Base-by-base conservation (phyloP, 805 yeast genomes). In the Candida multigemmis region DNA sequence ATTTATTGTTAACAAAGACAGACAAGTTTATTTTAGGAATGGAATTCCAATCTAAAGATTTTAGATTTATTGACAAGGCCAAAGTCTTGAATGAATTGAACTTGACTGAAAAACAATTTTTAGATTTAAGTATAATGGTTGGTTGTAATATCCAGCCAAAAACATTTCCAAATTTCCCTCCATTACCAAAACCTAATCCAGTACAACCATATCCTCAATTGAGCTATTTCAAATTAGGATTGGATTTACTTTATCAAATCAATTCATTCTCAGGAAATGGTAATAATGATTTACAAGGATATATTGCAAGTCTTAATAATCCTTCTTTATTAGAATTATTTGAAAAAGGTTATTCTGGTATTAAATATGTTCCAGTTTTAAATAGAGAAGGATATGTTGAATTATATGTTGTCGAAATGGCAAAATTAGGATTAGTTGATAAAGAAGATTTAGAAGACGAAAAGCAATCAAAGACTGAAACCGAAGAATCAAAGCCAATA, bases 131-230 rank as follows among this genome's bases (percentile, higher is more conserved):
- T 21, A 65, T 84, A 48, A 73, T 82, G 42, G 77, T 78, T 12
- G 96, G 96, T 3, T 80, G 84, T 46, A 74, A 70, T 20, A 58
- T 79, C 29, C 93, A 83, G 43, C 83, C 83, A 10, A 51, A 50
- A 17, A 68, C 79, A 1, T 66, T 86, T 39, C 62, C 70, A 9
- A 58, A 59, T 27, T 65, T 69, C 30, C 74, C 74, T 2, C 67
- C 63, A 3, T 36, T 54, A 23, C 65, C 66, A 11, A 56, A 58
- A 26, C 56, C 64, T 21, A 55, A 53, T 32, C 60, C 60, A 3
- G 33, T 48, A 9, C 60, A 56, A 23, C 65, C 66, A 12, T 53
- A 46, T 24, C 61, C 59, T 15, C 65, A 55, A 36, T 40, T 57
- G 25, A 56, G 60, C 34, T 52, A 54, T 32, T 56, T 61, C 41